Evolutionary conservation across 2,329 filamentous ascomycete genomes (phyloP).

Genomic region (Stemphylium beticola): DNA sequence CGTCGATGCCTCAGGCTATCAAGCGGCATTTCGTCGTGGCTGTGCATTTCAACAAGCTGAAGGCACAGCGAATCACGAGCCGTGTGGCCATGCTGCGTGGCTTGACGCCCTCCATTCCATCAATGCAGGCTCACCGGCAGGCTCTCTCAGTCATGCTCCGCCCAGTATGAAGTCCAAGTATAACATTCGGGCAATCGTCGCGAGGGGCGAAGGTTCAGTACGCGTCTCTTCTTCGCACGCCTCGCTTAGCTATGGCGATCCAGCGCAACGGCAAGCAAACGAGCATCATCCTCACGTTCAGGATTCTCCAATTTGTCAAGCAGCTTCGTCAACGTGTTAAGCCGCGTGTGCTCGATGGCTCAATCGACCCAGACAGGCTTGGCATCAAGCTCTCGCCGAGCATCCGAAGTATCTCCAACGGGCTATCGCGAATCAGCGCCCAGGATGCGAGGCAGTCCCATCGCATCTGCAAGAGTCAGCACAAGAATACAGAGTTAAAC

Average conservation of each 20-base stretch:
- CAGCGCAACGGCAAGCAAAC: conserved; percentile 32
- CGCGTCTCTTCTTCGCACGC: conserved; percentile 27
- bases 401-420: conserved; percentile 37
- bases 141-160: conserved; percentile 37
- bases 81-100: conserved; percentile 23
- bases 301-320: conserved; percentile 48
- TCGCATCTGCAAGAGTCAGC: conserved; percentile 35
- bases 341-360: conserved; percentile 35
- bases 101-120: conserved; percentile 23
- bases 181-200: conserved; percentile 24
- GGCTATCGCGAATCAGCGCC: conserved; percentile 29
- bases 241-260: conserved; percentile 41
- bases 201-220: conserved; percentile 17
- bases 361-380: conserved; percentile 27
- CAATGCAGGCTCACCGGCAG: conserved; percentile 28
- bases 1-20: conserved; percentile 14
- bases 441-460: conserved; percentile 30
- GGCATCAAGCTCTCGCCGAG: conserved; percentile 28
- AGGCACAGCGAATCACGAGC: conserved; percentile 22
- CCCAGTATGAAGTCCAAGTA: conserved; percentile 25
- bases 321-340: conserved; percentile 47
- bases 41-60: conserved; percentile 15
- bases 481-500: conserved; percentile 11
- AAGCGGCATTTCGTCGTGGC: conserved; percentile 11
- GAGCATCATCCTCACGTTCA: conserved; percentile 46